Evolutionary conservation across 768 basidiomycete species (phyloP), one percentile per base, ranked within the genome.

Genomic region (Auricularia sp.): DNA sequence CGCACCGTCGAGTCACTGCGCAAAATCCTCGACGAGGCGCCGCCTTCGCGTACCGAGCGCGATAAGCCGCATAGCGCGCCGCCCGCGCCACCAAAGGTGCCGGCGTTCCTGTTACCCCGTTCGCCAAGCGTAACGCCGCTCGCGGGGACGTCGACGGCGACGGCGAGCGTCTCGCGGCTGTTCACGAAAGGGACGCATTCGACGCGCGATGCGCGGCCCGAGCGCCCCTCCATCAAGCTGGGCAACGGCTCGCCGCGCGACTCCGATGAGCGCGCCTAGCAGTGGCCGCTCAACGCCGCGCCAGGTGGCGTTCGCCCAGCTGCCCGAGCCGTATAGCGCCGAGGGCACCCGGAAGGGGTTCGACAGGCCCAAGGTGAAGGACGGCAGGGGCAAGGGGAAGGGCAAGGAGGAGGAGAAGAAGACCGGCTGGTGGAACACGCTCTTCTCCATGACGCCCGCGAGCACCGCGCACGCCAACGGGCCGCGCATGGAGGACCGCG

Each of bases 161-260:
- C 90, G 1, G 90, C 90, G 1, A 88, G 86, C 35, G 80, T 92
- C 61, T 90, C 89, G 29, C 80, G 87, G n/a, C 80, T 92, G 14
- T 88, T 87, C 69, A 89, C 88, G 0, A 87, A 85, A 67, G 79
- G 74, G 8, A 76, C 77, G 10, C 82, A 82, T 69, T 87, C 87
- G 3, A 85, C 88, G 1, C 81, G 85, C 3, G 77, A 82, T 3
- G 83, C 83, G 0, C 85, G 86, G 0, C 88, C 89, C 13, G 73
- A 76, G 8, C 81, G 79, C 51, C 82, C 82, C 4, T 79, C 79
- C 11, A 69, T 82, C 63, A 82, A 78, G 66, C 45, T 73, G 71
- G 33, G 75, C 75, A n/a, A 71, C 73, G 67, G 36, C 70, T 74
- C 11, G 65, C 70, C 58, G 66, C 67, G n/a, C 66, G 71, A 37